Percentiles rank a stretch among this genome's conserved stretches.
These are phyloP conservation scores for Termitomyces sp. DNA, from an alignment of 768 basidiomycete species.

Conservation along the genomic window DNA sequence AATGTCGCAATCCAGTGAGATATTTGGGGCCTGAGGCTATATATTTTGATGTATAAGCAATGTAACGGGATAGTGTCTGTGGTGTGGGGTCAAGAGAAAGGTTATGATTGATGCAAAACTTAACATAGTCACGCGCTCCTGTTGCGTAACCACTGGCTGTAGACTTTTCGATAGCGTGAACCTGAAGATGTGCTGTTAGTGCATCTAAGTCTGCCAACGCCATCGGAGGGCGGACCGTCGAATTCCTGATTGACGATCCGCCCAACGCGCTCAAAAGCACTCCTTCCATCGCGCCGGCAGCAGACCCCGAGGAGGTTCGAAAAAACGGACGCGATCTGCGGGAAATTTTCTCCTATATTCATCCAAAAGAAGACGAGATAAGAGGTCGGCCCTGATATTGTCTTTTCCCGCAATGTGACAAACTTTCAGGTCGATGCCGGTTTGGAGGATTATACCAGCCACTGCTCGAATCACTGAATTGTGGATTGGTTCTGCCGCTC, in stretches of 20 bases:
- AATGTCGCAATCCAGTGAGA: constrained; percentile 17
- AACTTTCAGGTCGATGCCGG: constrained; percentile 13
- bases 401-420: constrained; percentile 15
- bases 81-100: neutral
- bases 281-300: neutral
- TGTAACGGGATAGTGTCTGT: constrained; percentile 16
- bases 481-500: no score
- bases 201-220: no score
- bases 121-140: neutral
- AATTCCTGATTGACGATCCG: neutral
- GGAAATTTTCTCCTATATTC: constrained; percentile 12
- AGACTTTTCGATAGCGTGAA: constrained; percentile 13
- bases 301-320: constrained; percentile 17
- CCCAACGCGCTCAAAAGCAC: constrained; percentile 16
- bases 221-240: neutral
- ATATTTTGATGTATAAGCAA: constrained; percentile 12
- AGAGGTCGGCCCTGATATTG: neutral
- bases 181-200: constrained; percentile 2
- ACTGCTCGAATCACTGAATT: no score
- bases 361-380: constrained; percentile 3
- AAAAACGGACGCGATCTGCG: constrained; percentile 15
- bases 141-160: constrained; percentile 10
- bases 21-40: constrained; percentile 15
- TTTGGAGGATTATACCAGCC: no score
- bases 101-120: constrained; percentile 7